These are phyloP conservation scores for Coemansia reversa DNA, from an alignment of 192 early-diverging fungal genomes.

Conservation along the genomic window DNA sequence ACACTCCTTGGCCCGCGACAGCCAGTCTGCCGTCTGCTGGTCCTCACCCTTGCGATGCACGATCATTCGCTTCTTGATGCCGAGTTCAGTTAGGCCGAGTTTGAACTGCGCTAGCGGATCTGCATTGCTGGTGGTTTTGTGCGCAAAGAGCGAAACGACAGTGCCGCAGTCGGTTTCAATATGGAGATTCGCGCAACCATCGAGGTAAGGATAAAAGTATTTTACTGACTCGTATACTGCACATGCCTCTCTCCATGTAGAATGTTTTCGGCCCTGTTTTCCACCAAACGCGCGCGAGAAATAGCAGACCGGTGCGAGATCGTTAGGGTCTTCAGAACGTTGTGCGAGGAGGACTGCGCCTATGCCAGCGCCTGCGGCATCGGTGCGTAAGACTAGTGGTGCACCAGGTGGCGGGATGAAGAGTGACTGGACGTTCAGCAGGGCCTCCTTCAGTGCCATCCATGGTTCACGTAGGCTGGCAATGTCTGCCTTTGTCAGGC, in stretches of 20 bases:
- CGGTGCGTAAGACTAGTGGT: no score
- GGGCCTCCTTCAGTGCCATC: no score
- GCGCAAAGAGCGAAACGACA: slow-evolving; percentile 6
- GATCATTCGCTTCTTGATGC: slow-evolving; percentile 20
- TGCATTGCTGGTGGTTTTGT: slow-evolving; percentile 5
- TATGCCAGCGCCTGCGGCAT: no score
- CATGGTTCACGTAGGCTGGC: no score
- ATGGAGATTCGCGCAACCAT: slow-evolving; percentile 16
- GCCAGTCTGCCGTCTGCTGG: slow-evolving; percentile 16
- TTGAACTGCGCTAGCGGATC: slow-evolving; percentile 4
- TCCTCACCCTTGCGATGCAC: slow-evolving; percentile 3
- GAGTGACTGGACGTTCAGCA: no score
- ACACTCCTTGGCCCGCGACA: slow-evolving; percentile 15
- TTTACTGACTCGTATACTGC: slow-evolving; percentile 15
- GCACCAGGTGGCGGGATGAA: no score
- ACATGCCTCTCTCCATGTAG: slow-evolving; percentile 24
- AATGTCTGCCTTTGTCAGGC: no score
- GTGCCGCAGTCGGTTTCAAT: slow-evolving; percentile 31
- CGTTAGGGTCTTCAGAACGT: slow-evolving; percentile 1
- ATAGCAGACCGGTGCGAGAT: slow-evolving; percentile 23
- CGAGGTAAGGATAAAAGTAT: slow-evolving; percentile 31
- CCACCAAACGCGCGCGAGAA: slow-evolving; percentile 15
- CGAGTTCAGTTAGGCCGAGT: slow-evolving; percentile 4
- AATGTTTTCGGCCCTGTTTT: slow-evolving; percentile 2
- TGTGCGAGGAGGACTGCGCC: slow-evolving; percentile 5